These are phyloP conservation scores for Cordyceps cicadae DNA, from an alignment of 2,329 filamentous ascomycete genomes.

Conservation along the genomic window DNA sequence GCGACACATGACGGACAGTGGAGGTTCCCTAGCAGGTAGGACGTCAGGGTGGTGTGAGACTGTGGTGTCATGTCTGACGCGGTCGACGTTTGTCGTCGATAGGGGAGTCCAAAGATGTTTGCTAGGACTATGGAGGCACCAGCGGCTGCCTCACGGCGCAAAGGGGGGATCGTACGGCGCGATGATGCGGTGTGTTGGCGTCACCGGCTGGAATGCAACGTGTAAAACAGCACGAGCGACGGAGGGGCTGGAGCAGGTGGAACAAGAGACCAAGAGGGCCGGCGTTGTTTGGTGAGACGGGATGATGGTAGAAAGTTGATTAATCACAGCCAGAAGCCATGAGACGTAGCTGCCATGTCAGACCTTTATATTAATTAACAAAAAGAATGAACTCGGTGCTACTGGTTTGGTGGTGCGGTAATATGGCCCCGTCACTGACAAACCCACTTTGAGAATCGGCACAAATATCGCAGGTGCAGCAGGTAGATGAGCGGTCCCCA, in stretches of 20 bases:
- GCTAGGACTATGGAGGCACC: neutral
- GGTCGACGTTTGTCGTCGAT: neutral
- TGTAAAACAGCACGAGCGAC: neutral
- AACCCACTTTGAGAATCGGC: constrained; percentile 23
- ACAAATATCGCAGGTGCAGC: constrained; percentile 27
- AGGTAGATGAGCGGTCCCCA: neutral
- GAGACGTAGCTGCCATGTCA: constrained; percentile 2
- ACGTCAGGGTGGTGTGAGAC: constrained; percentile 39
- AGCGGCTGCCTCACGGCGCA: neutral
- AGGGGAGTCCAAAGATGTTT: constrained; percentile 1
- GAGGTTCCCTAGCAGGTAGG: constrained; percentile 63
- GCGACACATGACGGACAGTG: constrained; percentile 70
- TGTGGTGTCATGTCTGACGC: constrained; percentile 19
- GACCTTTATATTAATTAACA: constrained; percentile 5
- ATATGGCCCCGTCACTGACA: constrained; percentile 3
- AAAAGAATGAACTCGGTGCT: neutral
- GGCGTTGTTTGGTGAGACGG: neutral
- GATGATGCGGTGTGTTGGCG: neutral
- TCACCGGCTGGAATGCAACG: neutral
- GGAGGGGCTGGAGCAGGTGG: neutral
- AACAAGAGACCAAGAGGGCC: neutral
- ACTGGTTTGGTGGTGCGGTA: neutral
- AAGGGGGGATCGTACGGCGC: neutral
- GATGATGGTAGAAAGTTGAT: neutral
- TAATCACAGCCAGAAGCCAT: neutral